phyloP scores from a whole-genome alignment of 2,329 filamentous ascomycete species.

The Fusarium virguliforme region DNA sequence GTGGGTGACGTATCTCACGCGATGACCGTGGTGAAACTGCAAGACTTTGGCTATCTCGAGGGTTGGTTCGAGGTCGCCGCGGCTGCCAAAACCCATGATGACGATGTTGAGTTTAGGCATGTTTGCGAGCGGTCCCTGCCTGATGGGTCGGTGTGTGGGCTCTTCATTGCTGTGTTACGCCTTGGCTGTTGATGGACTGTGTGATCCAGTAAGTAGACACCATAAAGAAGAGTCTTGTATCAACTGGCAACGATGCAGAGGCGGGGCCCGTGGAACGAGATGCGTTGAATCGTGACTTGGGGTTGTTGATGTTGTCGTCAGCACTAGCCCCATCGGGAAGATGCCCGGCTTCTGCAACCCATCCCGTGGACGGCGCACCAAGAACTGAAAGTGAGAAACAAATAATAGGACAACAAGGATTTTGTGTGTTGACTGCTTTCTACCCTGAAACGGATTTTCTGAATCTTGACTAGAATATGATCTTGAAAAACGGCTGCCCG shows the following conservation, averaged over 20 bases:
- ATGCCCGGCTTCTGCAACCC: neutral
- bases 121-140: neutral
- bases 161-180: neutral
- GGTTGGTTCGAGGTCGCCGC: slow-evolving; percentile 14
- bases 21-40: slow-evolving; percentile 4
- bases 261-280: neutral
- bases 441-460: too few species aligned
- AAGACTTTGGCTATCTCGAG: slow-evolving; percentile 18
- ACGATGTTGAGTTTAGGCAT: slow-evolving; percentile 14
- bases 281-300: neutral
- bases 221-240: neutral
- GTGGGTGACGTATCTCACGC: slow-evolving; percentile 6
- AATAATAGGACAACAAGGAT: too few species aligned
- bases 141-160: too few species aligned
- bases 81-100: slow-evolving; percentile 18
- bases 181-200: neutral
- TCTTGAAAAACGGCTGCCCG: too few species aligned
- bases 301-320: neutral
- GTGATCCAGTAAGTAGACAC: neutral
- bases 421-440: too few species aligned
- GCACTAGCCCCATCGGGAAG: neutral
- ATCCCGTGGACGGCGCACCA: neutral
- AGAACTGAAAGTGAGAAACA: too few species aligned
- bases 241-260: neutral
- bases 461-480: too few species aligned